These are phyloP conservation scores for Spirogloea muscicola DNA, from an alignment of 139 green algal genomes.

Conservation along the genomic window DNA sequence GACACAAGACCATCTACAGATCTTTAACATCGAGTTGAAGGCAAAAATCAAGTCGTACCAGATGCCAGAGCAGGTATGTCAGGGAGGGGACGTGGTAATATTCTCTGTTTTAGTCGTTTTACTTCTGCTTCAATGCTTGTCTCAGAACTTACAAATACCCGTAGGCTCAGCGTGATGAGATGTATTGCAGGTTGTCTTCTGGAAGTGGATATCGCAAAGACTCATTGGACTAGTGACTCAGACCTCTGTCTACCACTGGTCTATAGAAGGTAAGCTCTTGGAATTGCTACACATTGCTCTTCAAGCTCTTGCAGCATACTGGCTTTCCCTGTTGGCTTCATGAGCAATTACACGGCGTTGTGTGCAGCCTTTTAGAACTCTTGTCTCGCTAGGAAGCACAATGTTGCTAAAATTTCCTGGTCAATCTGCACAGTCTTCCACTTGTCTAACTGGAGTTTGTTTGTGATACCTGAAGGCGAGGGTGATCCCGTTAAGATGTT, in stretches of 20 bases:
- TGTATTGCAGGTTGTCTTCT: constrained; percentile 75
- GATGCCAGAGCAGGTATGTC: constrained; percentile 75
- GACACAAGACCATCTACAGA: constrained; percentile 75
- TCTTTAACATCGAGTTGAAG: constrained; percentile 98
- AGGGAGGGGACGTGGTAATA: background rate
- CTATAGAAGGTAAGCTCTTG: constrained; percentile 81
- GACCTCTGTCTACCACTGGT: constrained; percentile 93
- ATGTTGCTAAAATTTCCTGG: too few relatives aligned
- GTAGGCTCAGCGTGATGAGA: background rate
- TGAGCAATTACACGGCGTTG: too few relatives aligned
- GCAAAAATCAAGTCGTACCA: constrained; percentile 94
- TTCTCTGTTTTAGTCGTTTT: background rate
- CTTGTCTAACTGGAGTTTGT: too few relatives aligned
- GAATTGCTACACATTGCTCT: too few relatives aligned
- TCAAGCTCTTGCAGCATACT: too few relatives aligned
- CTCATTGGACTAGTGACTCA: constrained; percentile 90
- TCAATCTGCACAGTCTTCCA: too few relatives aligned
- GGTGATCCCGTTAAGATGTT: constrained; percentile 88
- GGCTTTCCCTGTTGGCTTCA: too few relatives aligned
- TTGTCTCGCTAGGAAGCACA: too few relatives aligned
- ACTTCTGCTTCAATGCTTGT: background rate
- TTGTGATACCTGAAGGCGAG: too few relatives aligned
- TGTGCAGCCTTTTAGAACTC: too few relatives aligned
- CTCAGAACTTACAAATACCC: background rate
- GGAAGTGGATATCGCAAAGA: constrained; percentile 88